Base-by-base conservation (phyloP, 2,329 filamentous ascomycete genomes). In the Aspergillus alliaceus region DNA sequence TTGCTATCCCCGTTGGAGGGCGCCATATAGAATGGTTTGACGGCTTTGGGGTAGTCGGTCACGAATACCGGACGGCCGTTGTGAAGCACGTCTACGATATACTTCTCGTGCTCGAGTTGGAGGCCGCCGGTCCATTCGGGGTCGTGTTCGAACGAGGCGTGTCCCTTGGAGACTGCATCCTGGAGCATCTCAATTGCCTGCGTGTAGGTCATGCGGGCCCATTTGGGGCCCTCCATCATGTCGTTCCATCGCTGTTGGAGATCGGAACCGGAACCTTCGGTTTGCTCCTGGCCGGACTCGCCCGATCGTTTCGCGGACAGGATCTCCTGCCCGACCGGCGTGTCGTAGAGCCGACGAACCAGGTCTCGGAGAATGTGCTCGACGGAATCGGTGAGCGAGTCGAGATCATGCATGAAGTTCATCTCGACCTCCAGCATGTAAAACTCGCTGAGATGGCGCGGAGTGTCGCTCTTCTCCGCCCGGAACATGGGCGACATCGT, bases 341-440 rank as follows among this genome's bases (percentile, higher is more conserved):
- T 84, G 6, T 76, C 67, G 61, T 80, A 76, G 18, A 86, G 68
- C 18, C 79, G 76, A 6, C 73, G 75, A 4, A 83, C 82, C 51
- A 86, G 69, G 58, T 80, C 78, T 40, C 85, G 84, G 51, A 97
- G 79, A 82, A 96, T 86, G 54, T 87, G 80, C 73, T 98, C 91
- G 2, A 91, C 84, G n/a, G 93, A 74, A 56, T 87, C 80, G 84
- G 96, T 95, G 65, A 99, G 81, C 25, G 83, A 79, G 29, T 83
- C 78, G 63, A 96, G 80, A 61, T 86, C 79, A 47, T 90, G 82
- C 40, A 88, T 84, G 72, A 96, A 96, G 67, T 86, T 88, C 71
- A 93, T 80, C 74, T 99, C 95, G 15, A 88, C 93, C 75, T 99
- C 95, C 2, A 99, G 84, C 95, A 99, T 98, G 77, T 98, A 98